Conservation (phyloP, 805 yeast genomes). For the Nakazawaea laoshanensis region DNA sequence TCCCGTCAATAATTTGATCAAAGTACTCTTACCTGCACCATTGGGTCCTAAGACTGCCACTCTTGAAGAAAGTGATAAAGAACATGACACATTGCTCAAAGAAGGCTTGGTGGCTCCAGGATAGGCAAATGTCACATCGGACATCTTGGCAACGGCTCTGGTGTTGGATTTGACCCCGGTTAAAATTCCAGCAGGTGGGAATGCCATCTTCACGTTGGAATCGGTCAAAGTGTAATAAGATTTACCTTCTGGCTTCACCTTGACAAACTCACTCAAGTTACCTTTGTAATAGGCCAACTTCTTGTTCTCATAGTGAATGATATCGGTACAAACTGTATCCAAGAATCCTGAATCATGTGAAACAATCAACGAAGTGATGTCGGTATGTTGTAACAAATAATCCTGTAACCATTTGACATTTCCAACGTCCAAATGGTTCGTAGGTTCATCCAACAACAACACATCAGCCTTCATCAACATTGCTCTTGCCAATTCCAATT, state of each 20-base stretch:
- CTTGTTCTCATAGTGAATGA: slow-evolving; percentile 92
- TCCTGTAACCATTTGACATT: slow-evolving; percentile 94
- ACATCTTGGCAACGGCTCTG: slow-evolving; percentile 76
- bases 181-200: slow-evolving; percentile 96
- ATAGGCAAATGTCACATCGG: slow-evolving; percentile 78
- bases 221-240: slow-evolving; percentile 92
- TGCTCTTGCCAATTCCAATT: slow-evolving; percentile 96
- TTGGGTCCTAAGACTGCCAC: slow-evolving; percentile 96
- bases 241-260: slow-evolving; percentile 91
- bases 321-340: slow-evolving; percentile 93
- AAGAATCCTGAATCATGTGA: slow-evolving; percentile 97
- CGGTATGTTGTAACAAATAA: slow-evolving; percentile 71
- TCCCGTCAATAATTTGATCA: slow-evolving; percentile 88
- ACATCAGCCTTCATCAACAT: slow-evolving; percentile 97
- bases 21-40: slow-evolving; percentile 98
- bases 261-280: slow-evolving; percentile 86
- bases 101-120: slow-evolving; percentile 89
- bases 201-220: slow-evolving; percentile 89
- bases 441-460: slow-evolving; percentile 91
- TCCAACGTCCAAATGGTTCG: slow-evolving; percentile 92
- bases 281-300: slow-evolving; percentile 95
- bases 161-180: slow-evolving; percentile 96
- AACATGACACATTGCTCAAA: slow-evolving; percentile 69
- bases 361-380: slow-evolving; percentile 90
- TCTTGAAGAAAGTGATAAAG: slow-evolving; percentile 92